Base-by-base conservation (phyloP, 2,329 filamentous ascomycete species). In the Claviceps africana region DNA sequence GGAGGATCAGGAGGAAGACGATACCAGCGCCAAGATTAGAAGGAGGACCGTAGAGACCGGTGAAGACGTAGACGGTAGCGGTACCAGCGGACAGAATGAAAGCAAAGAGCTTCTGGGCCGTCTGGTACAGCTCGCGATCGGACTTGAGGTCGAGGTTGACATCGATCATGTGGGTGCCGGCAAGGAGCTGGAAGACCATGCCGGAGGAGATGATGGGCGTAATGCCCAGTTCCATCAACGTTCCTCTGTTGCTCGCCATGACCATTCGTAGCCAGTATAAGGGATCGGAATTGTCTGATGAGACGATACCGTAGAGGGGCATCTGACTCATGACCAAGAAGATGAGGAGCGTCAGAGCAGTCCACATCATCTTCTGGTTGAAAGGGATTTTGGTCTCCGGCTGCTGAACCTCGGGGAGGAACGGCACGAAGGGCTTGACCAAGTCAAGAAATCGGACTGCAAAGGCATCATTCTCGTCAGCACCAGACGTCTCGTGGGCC, bases 261-360 rank as follows among this genome's bases (percentile, higher is more conserved):
- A 98, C 96, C 91, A 98, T 97, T 73, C 93, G 86, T 67, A 98
- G 81, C 93, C 93, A 98, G 82, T 98, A 98, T 65, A 98, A 79
- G 62, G 93, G 94, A 75, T 98, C 94, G 56, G 93, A 97, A 64
- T 89, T 96, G 73, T 93, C 87, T 65, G 93, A 98, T 53, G 93
- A 98, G 67, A 98, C 94, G 72, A 98, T 98, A 74, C 93, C 93
- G 75, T 98, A 98, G 57, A 93, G 76, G 59, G 93, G 90, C 93
- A 98, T 97, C 77, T 96, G 93, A 76, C 89, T 96, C 93, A 98
- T 98, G 73, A 98, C 89, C 79, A 98, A 77, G 82, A 98, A 98
- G 76, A 97, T 94, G 71, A 98, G 78, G 63, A 98, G 82, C 59
- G 93, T 97, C 70, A 91, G 82, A 69, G 85, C 87, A 60, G 87